Percentiles rank a stretch among this genome's conserved stretches.
Evolutionary conservation across 306 rosid species (phyloP).

Genomic region (Abrus pulchellus): DNA sequence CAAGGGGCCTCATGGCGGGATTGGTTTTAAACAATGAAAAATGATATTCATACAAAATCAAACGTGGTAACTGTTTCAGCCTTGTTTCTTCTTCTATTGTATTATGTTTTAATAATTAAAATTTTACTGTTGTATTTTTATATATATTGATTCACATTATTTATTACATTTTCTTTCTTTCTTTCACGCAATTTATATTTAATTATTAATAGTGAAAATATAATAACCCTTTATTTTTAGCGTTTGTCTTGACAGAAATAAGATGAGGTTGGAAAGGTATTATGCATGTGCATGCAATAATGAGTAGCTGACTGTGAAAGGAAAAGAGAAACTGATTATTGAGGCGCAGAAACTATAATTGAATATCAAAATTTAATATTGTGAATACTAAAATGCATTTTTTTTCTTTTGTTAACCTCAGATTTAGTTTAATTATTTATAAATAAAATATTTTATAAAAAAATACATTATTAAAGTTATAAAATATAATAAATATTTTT

Average conservation of each 20-base stretch:
- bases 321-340: conserved; percentile 43
- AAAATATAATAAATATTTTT: too few species aligned
- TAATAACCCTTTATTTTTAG: neutral
- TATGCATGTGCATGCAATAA: conserved; percentile 49
- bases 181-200: too few species aligned
- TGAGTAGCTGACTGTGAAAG: conserved; percentile 16
- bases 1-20: neutral
- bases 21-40: neutral
- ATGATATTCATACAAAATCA: too few species aligned
- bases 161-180: too few species aligned
- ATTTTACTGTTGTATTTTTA: too few species aligned
- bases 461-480: too few species aligned
- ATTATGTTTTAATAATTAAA: too few species aligned
- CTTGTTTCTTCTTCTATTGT: neutral
- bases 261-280: conserved; percentile 52
- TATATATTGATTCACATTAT: too few species aligned
- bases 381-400: neutral
- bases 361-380: conserved; percentile 14
- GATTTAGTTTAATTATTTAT: too few species aligned
- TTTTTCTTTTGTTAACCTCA: too few species aligned
- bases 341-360: conserved; percentile 26
- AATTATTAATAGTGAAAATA: too few species aligned
- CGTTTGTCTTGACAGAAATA: conserved; percentile 21
- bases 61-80: neutral
- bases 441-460: too few species aligned